Evolutionary conservation across 306 rosid genomes (phyloP), one percentile per base, ranked within the genome.

Genomic region (Cucurbita argyrosperma): DNA sequence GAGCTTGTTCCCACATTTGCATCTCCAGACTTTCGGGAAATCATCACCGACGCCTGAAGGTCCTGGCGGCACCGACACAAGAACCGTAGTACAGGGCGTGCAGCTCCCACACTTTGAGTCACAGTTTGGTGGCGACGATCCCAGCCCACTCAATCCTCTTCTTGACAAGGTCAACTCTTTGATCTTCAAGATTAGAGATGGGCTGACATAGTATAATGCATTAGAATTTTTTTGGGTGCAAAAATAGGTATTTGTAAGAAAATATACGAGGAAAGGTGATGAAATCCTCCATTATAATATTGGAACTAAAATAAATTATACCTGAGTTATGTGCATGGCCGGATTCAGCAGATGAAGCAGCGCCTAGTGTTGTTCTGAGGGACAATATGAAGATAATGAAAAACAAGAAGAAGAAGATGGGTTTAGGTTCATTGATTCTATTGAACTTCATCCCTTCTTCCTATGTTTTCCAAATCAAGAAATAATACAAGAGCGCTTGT

Each of bases 21-120:
- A 94, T 76, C 95, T 85, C 99, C 99, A 94, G n/a, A 96, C 97
- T 81, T 90, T 96, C 0, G 97, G 97, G 79, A 91, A 94, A 77
- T 94, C 91, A 81, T 94, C 99, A 0, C 83, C 0, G 90, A 88
- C 76, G 91, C 95, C 45, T 26, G 97, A 97, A 1, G 85, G 89
- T 16, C 97, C 97, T 0, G 99, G 99, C 0, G 95, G 96, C 86
- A 94, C 95, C 0, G 95, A 82, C 72, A 94, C 97, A 9, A 88
- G 99, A 12, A 94, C 96, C 3, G 99, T 88, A 74, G 70, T 83
- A 68, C 99, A 94, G 0, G 99, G 99, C 10, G 76, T 88, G 75
- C 99, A 94, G 7, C 47, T 87, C 57, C 91, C 91, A 15, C 99
- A 94, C 84, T 94, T 94, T 71, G 85, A 75, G 35, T 62, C 61